These are phyloP conservation scores for Teunomyces tritomae DNA, from an alignment of 805 yeast species.

Conservation along the genomic window DNA sequence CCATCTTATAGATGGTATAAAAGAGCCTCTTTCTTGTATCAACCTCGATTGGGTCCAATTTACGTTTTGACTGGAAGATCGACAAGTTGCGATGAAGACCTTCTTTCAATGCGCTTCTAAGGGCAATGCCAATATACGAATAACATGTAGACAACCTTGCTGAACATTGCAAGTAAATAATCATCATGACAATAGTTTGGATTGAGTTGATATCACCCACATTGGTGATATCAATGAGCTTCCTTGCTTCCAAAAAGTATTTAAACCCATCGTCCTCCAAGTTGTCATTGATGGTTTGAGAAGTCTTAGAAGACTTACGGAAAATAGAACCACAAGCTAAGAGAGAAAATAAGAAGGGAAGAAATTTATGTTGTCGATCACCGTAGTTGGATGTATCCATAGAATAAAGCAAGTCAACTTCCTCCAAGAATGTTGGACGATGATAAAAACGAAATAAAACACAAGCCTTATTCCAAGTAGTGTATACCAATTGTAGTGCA, in stretches of 20 bases:
- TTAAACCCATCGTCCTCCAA: slow-evolving; percentile 75
- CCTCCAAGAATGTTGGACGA: slow-evolving; percentile 73
- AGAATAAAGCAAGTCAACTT: slow-evolving; percentile 71
- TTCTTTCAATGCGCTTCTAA: slow-evolving; percentile 76
- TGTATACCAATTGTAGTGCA: slow-evolving; percentile 67
- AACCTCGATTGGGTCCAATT: slow-evolving; percentile 70
- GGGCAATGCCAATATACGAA: slow-evolving; percentile 84
- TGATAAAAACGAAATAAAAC: slow-evolving; percentile 83
- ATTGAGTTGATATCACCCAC: slow-evolving; percentile 79
- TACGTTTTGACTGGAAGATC: slow-evolving; percentile 43
- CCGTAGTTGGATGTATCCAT: slow-evolving; percentile 71
- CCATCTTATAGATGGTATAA: slow-evolving; percentile 90
- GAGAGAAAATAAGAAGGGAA: slow-evolving; percentile 82
- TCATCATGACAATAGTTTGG: slow-evolving; percentile 84
- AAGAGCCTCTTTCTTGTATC: slow-evolving; percentile 83
- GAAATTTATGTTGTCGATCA: slow-evolving; percentile 67
- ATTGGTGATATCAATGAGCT: slow-evolving; percentile 77
- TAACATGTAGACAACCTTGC: slow-evolving; percentile 86
- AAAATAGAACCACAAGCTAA: slow-evolving; percentile 86
- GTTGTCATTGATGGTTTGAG: slow-evolving; percentile 26
- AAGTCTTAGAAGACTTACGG: slow-evolving; percentile 41
- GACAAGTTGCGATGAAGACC: slow-evolving; percentile 75
- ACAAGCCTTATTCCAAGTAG: slow-evolving; percentile 85
- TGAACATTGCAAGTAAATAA: slow-evolving; percentile 81
- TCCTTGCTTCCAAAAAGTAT: slow-evolving; percentile 78